Evolutionary conservation across 805 yeast species (phyloP).

Genomic region (Tetrapisispora phaffii): DNA sequence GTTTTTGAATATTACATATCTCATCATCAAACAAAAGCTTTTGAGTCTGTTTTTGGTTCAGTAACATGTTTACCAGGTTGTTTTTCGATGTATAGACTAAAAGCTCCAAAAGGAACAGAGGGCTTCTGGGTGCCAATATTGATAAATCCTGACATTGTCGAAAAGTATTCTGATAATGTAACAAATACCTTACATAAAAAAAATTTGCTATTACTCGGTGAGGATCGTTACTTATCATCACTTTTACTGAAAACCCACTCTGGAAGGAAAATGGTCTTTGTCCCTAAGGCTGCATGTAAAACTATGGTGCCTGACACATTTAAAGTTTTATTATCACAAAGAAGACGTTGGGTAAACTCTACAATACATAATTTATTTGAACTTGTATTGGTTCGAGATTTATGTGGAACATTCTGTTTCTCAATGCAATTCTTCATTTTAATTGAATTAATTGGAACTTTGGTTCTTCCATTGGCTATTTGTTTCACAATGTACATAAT

Average conservation of each 20-base stretch:
- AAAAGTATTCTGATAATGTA: constrained; percentile 78
- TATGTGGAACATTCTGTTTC: constrained; percentile 90
- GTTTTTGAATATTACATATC: constrained; percentile 89
- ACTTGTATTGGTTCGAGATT: constrained; percentile 68
- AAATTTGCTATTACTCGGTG: constrained; percentile 78
- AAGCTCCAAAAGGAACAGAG: constrained; percentile 71
- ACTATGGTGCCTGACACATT: constrained; percentile 80
- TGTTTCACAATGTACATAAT: constrained; percentile 73
- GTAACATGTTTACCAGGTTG: constrained; percentile 96
- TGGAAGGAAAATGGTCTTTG: constrained; percentile 73
- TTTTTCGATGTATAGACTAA: constrained; percentile 84
- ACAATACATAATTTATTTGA: constrained; percentile 90
- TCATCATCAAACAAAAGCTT: constrained; percentile 89
- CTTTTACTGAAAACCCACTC: constrained; percentile 86
- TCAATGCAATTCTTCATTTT: constrained; percentile 88
- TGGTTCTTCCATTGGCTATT: constrained; percentile 86
- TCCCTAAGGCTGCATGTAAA: constrained; percentile 86
- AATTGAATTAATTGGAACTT: constrained; percentile 76
- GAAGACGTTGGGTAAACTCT: constrained; percentile 95
- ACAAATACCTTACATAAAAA: constrained; percentile 76
- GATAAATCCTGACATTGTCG: constrained; percentile 89
- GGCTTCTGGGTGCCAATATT: constrained; percentile 89
- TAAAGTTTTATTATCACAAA: constrained; percentile 71
- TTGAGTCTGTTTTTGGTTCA: constrained; percentile 86
- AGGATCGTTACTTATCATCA: constrained; percentile 77